Base-by-base conservation (phyloP, 2,329 filamentous ascomycete species). In the Neonectria neomacrospora region DNA sequence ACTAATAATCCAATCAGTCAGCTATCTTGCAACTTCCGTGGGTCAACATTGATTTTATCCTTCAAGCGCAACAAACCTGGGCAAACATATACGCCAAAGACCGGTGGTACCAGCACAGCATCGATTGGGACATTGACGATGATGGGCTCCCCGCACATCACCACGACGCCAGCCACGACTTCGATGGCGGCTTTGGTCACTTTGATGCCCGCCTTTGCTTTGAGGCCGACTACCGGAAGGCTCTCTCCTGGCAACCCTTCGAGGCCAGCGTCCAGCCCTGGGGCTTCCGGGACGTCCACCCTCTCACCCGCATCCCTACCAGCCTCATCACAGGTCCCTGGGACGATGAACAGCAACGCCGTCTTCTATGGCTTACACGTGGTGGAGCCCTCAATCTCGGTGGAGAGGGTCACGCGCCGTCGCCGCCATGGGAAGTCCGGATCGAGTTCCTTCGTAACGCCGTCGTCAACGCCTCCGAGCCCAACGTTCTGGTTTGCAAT, bases 31-130 rank as follows among this genome's bases (percentile, higher is more conserved):
- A 74, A 20, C 78, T 79, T 34, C 77, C 78, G 0, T 86, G 83
- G 83, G 73, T 78, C 6, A 77, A 74, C n/a, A 73, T 82, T n/a
- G 71, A 80, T 34, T 73, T 84, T 28, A 78, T 86, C 10, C 76
- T 85, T 3, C 76, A 81, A 47, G 83, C 83, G 11, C 80, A 83
- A 70, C 79, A 85, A 54, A 73, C 77, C 3, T 86, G 83, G 82
- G 78, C 79, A 47, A 77, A 80, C 23, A 77, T 71, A 47, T 73
- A 80, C 58, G 79, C 77, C 8, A 74, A 69, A 5, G 68, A 71
- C 39, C 73, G 76, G 12, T 72, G 72, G 63, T 80, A 78, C 58
- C 68, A 78, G 50, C 76, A 82, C 65, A 74, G 72, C 63, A 30
- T 71, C 50, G 44, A 61, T 6, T 61, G 58, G 58, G 34, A 47